Base-by-base conservation (phyloP, 306 rosid genomes). In the Vigna nakashimae region DNA sequence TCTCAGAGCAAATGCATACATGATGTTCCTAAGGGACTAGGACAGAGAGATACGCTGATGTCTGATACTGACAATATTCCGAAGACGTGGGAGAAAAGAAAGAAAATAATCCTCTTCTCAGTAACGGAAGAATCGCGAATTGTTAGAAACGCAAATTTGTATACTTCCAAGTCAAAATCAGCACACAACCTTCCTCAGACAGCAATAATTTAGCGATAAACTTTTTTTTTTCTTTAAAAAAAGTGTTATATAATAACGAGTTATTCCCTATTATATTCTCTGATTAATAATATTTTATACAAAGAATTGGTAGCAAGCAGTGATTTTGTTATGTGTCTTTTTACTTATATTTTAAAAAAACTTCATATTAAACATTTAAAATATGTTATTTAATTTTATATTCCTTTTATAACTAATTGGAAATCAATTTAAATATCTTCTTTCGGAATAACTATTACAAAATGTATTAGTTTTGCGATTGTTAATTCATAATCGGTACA, bases 1-100 rank as follows among this genome's bases (percentile, higher is more conserved):
- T 53, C 18, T 69, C 15, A 45, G 38, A 4, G 7, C 7, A 4
- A 34, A 17, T n/a, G 72, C 77, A 46, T 22, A 34, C 20, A 5
- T 13, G 36, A 36, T 20, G 3, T 26, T 8, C 15, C 7, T 56
- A 22, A 56, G 16, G 34, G 16, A 28, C 4, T 13, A 0, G 32
- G 5, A 6, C 10, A 59, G 18, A 12, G 4, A 24, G 69, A 69
- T 26, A 11, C 9, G 30, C 15, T 7, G 67, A 40, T 14, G 63
- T 62, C 1, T 30, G 82, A 82, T 70, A 7, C 49, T 43, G 46
- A 70, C 22, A 59, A 79, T 34, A 50, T 50, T 68, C 49, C 59
- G 13, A 75, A 38, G 15, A 75, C 13, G 65, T 14, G 20, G 59
- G 73, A 50, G 18, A 20, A 12, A 8, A 51, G 38, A 51, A 68